These are phyloP conservation scores for Taiozyma sp. DNA, from an alignment of 1,139 yeast species.

Conservation along the genomic window DNA sequence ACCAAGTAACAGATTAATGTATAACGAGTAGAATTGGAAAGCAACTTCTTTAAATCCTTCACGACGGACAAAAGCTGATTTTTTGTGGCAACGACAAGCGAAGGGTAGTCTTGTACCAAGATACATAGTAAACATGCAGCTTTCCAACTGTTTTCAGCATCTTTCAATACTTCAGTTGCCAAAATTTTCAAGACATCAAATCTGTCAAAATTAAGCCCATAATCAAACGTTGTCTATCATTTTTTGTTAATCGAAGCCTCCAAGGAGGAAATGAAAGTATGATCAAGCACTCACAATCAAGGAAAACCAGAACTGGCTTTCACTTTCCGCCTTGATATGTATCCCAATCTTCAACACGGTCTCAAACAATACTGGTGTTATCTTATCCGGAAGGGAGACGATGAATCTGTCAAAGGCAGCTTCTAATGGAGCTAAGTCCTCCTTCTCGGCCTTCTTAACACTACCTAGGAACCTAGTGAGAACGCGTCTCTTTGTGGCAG, in stretches of 20 bases:
- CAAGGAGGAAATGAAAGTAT: not conserved
- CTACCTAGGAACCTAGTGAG: not conserved
- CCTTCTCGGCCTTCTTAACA: conserved; percentile 3
- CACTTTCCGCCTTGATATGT: conserved; percentile 13
- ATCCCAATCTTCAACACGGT: conserved; percentile 22
- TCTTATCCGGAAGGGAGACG: conserved; percentile 5
- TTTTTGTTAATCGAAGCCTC: not conserved
- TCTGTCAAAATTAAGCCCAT: conserved; percentile 15
- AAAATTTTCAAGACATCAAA: conserved; percentile 10
- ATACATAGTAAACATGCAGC: conserved; percentile 21
- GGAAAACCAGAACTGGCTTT: conserved; percentile 24
- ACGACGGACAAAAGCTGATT: not conserved
- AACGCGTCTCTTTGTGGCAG: not conserved
- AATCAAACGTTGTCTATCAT: conserved; percentile 6
- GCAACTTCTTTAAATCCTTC: not conserved
- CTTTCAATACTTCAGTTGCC: conserved; percentile 6
- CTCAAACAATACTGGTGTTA: conserved; percentile 15
- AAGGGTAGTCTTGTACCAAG: conserved; percentile 19
- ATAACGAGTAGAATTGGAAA: conserved; percentile 11
- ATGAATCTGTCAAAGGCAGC: conserved; percentile 9
- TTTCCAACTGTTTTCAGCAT: conserved; percentile 21
- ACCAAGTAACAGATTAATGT: conserved; percentile 15
- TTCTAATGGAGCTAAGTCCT: not conserved
- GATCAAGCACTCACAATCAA: conserved; percentile 19
- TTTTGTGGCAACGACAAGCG: conserved; percentile 1